Conservation (phyloP, 768 basidiomycete genomes). For the Antrodiella citrinella region DNA sequence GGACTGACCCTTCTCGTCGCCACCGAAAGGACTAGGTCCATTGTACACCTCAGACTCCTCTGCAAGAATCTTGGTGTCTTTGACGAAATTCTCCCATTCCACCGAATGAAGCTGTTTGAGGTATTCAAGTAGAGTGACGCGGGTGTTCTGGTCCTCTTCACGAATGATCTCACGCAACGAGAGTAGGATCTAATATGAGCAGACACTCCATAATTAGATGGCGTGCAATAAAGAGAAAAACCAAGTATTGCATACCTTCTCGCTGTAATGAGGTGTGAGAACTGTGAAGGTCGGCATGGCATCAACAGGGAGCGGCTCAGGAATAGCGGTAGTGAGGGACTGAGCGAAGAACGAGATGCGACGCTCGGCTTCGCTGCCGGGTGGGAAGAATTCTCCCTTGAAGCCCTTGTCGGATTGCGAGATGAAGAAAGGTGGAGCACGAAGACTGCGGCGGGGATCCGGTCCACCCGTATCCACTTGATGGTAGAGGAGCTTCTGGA, state of each 20-base stretch:
- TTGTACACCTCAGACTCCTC: constrained; percentile 89
- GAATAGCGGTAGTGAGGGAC: constrained; percentile 91
- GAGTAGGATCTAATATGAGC: constrained; percentile 63
- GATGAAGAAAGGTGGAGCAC: constrained; percentile 97
- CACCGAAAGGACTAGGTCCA: constrained; percentile 64
- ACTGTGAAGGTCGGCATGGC: constrained; percentile 99
- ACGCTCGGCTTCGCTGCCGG: constrained; percentile 91
- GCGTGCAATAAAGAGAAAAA: background rate
- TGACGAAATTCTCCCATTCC: constrained; percentile 99
- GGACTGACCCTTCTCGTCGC: constrained; percentile 74
- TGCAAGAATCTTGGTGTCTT: constrained; percentile 97
- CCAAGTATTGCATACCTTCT: constrained; percentile 68
- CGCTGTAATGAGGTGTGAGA: constrained; percentile 95
- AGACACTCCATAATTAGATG: background rate
- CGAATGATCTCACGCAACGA: constrained; percentile 97
- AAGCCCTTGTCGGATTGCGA: constrained; percentile 85
- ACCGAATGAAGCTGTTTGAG: constrained; percentile 96
- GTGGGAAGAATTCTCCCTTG: constrained; percentile 88
- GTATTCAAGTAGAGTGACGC: constrained; percentile 95
- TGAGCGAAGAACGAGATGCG: constrained; percentile 99
- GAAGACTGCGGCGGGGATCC: constrained; percentile 83
- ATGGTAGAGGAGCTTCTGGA: constrained; percentile 96
- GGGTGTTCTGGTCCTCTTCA: constrained; percentile 94
- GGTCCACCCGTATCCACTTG: constrained; percentile 73
- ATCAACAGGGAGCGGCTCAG: constrained; percentile 90